These are phyloP conservation scores for Bonia amplexicaulis DNA, from an alignment of 176 grass and related monocot genomes.

Conservation along the genomic window DNA sequence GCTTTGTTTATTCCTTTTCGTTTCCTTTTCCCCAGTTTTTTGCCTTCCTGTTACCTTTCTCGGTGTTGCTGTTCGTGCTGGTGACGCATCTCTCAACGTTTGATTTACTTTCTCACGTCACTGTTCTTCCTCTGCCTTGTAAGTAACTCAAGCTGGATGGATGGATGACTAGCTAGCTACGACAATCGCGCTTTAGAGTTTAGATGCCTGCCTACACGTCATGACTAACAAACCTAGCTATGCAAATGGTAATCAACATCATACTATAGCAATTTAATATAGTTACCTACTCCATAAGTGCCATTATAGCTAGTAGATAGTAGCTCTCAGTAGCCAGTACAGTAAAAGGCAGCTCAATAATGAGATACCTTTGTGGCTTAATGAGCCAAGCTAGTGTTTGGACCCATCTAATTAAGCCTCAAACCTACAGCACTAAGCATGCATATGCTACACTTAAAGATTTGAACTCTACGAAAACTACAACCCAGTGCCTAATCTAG, in stretches of 20 bases:
- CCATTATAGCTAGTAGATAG: constrained; percentile 2
- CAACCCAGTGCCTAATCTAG: constrained; percentile 17
- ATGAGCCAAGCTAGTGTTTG: constrained; percentile 33
- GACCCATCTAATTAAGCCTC: constrained; percentile 38
- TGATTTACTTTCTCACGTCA: constrained; percentile 7
- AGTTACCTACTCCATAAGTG: constrained; percentile 16
- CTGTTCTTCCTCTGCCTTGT: constrained; percentile 19
- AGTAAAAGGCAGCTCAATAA: constrained; percentile 34
- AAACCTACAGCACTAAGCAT: constrained; percentile 35
- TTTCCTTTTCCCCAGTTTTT: background rate
- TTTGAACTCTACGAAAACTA: constrained; percentile 15
- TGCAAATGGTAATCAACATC: constrained; percentile 16
- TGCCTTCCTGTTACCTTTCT: background rate
- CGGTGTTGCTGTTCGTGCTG: background rate
- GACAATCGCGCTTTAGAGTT: constrained; percentile 26
- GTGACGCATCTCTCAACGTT: background rate
- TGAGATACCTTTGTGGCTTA: constrained; percentile 26
- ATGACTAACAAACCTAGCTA: constrained; percentile 39
- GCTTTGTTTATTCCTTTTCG: background rate
- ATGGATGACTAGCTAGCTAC: constrained; percentile 20
- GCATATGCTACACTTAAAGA: constrained; percentile 26
- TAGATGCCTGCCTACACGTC: constrained; percentile 29
- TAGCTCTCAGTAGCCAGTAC: constrained; percentile 17
- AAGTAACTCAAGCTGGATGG: constrained; percentile 42
- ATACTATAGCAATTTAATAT: background rate